Conservation (phyloP, 139 green algal species). For the Chlamydomonas schloesseri region DNA sequence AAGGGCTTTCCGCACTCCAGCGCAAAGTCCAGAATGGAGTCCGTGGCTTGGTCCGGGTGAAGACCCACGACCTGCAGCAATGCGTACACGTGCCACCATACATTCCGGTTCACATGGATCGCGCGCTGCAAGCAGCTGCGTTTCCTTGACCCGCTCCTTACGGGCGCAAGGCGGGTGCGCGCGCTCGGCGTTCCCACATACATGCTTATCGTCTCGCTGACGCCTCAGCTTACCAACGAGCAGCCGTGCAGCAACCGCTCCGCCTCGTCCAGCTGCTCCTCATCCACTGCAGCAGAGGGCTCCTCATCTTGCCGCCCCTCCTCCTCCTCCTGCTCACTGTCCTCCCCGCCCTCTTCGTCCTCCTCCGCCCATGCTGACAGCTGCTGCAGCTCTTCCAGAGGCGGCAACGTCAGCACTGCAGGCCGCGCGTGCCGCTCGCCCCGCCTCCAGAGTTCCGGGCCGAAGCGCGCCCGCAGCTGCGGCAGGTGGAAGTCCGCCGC, state of each 20-base stretch:
- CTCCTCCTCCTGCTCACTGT: no score
- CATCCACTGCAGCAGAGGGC: no score
- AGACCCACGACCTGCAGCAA: constrained; percentile 60
- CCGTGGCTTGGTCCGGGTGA: constrained; percentile 75
- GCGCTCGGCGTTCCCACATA: neutral
- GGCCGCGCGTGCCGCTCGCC: no score
- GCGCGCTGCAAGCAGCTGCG: no score
- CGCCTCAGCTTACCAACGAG: neutral
- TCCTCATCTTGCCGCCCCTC: neutral
- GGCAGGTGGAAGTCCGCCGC: neutral
- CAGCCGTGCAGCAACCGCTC: neutral
- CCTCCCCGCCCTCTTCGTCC: neutral
- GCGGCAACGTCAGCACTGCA: no score
- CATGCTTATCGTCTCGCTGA: no score
- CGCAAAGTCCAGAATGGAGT: constrained; percentile 64
- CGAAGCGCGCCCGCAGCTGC: constrained; percentile 39
- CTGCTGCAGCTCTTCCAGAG: no score
- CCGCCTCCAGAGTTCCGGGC: neutral
- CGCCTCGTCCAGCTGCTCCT: neutral
- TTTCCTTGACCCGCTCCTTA: no score
- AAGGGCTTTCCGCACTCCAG: constrained; percentile 60
- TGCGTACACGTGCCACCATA: no score
- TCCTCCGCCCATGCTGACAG: neutral
- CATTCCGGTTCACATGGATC: no score
- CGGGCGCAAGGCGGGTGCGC: neutral